These are phyloP conservation scores for Globisporangium barbulae DNA, from an alignment of 352 stramenopile species.

Conservation along the genomic window DNA sequence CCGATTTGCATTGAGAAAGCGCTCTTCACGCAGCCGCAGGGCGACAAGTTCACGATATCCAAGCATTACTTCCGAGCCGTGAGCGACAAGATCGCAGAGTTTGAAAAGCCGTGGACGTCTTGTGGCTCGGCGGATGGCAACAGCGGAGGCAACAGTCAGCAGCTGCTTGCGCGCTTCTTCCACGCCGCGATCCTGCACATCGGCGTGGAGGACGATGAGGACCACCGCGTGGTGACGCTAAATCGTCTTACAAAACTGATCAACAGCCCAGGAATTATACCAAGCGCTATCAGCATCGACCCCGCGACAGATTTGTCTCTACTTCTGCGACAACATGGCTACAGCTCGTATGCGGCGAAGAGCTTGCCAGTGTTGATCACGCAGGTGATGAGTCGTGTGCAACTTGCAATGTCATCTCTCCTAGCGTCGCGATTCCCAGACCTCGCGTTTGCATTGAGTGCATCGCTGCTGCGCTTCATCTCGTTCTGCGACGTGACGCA, in stretches of 20 bases:
- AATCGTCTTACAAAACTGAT: conserved; percentile 22
- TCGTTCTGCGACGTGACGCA: conserved; percentile 27
- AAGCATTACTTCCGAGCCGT: conserved; percentile 41
- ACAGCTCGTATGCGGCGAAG: background rate
- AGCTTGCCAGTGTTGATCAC: conserved; percentile 17
- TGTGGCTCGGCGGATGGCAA: background rate
- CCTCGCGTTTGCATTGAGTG: conserved; percentile 32
- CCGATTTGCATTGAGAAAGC: conserved; percentile 40
- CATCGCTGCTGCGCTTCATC: conserved; percentile 41
- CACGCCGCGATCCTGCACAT: conserved; percentile 50
- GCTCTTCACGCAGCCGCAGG: conserved; percentile 27
- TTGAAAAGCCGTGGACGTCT: background rate
- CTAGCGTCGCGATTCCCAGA: conserved; percentile 30
- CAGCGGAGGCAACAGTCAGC: background rate
- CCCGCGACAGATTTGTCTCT: background rate
- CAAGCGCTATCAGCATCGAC: background rate
- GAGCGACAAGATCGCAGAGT: conserved; percentile 13
- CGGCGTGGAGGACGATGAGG: conserved; percentile 33
- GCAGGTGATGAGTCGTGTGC: conserved; percentile 29
- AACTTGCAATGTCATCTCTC: conserved; percentile 27
- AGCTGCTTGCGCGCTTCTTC: conserved; percentile 38
- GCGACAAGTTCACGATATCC: conserved; percentile 28
- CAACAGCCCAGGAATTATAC: background rate
- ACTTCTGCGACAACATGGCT: background rate
- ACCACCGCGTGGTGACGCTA: conserved; percentile 31